These are phyloP conservation scores for Agaricus sinodeliciosus DNA, from an alignment of 768 basidiomycete genomes.

Conservation along the genomic window DNA sequence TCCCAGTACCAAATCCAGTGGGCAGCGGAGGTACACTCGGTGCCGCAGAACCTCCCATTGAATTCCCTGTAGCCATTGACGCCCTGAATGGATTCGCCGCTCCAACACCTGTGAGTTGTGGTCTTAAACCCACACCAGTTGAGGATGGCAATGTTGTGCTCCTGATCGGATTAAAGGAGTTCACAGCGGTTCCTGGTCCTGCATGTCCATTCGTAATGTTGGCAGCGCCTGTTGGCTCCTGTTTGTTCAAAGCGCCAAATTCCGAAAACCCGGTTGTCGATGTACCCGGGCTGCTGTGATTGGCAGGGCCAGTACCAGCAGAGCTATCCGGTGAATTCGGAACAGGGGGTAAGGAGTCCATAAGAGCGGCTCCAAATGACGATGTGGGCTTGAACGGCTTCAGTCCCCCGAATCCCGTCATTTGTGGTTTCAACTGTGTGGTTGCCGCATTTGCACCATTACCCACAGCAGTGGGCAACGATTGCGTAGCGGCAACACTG, in stretches of 20 bases:
- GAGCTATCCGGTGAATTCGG: conserved; percentile 52
- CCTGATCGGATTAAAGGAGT: not conserved
- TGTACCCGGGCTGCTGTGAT: conserved; percentile 9
- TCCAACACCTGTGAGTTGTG: conserved; percentile 60
- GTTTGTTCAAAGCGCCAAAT: conserved; percentile 4
- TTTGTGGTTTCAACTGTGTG: conserved; percentile 34
- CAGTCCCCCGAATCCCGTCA: conserved; percentile 51
- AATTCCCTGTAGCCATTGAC: conserved; percentile 38
- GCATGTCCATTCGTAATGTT: conserved; percentile 11
- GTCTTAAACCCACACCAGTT: conserved; percentile 48
- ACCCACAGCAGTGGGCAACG: conserved; percentile 6
- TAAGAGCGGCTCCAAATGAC: conserved; percentile 68
- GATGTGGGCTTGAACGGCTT: conserved; percentile 82
- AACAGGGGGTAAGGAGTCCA: conserved; percentile 72
- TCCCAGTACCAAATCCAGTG: conserved; percentile 5
- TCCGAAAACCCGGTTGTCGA: not conserved
- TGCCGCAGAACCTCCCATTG: conserved; percentile 1
- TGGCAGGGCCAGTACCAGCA: conserved; percentile 32
- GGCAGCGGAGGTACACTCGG: conserved; percentile 7
- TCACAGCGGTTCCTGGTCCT: conserved; percentile 17
- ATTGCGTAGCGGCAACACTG: conserved; percentile 12
- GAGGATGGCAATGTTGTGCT: conserved; percentile 12
- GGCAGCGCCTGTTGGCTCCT: conserved; percentile 6
- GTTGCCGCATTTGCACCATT: conserved; percentile 4
- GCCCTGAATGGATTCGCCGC: conserved; percentile 61